Evolutionary conservation across 805 yeast genomes (phyloP), one percentile per base, ranked within the genome.

Genomic region (Ogataea siamensis): DNA sequence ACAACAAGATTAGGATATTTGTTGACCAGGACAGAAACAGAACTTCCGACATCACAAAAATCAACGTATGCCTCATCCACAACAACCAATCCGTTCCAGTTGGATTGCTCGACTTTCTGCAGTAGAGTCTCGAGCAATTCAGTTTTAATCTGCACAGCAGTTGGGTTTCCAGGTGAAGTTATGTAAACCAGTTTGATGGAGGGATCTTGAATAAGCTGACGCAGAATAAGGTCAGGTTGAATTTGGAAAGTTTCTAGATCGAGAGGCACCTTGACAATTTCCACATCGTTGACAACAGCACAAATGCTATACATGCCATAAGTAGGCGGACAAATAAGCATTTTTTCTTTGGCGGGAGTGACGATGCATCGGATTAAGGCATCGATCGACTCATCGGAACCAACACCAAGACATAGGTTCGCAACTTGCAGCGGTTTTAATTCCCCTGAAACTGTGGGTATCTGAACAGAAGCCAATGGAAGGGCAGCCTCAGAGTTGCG

Each of bases 81-180:
- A 12, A 91, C 83, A 6, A 93, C 76, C 18, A 89, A 63, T 5
- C 94, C 95, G 49, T 80, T 78, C 81, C 87, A 80, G 37, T 64
- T 54, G 5, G 61, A 64, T 28, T 69, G 64, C 37, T 60, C 61
- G 19, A 61, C 44, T 13, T 40, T 46, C 3, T 62, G 46, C 37
- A 82, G 56, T 2, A 85, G 53, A 37, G 67, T 56, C 34, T 70
- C 64, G 26, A 88, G 65, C 28, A 75, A 65, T 0, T 57, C 58
- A 6, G 71, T 67, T 13, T 73, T 67, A 30, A 91, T 59, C 32
- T 76, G 64, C 20, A 77, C 73, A 8, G 83, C 96, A 0, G 99
- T 91, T 24, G 99, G 99, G 60, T 93, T 93, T 25, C 99, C 99
- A 8, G 99, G 99, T 1, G 97, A 85, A 11, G 98, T 91, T 45